Evolutionary conservation across 2,329 filamentous ascomycete species (phyloP).

Genomic region (Plenodomus tracheiphilus): DNA sequence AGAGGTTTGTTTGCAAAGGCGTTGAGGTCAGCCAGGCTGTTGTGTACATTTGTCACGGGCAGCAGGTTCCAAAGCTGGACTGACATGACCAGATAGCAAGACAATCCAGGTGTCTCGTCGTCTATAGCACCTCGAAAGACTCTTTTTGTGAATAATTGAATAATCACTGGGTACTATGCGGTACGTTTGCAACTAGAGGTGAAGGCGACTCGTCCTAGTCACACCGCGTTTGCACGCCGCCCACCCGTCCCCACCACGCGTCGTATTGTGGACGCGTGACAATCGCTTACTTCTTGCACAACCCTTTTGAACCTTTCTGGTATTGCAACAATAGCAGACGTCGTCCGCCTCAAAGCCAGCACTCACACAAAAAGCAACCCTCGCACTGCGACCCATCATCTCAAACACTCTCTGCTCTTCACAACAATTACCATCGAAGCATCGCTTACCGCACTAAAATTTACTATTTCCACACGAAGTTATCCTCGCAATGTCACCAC

Average conservation of each 20-base stretch:
- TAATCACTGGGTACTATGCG: too few species aligned
- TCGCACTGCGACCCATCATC: neutral
- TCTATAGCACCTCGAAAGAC: too few species aligned
- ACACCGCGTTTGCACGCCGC: neutral
- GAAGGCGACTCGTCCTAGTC: neutral
- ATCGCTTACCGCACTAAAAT: neutral
- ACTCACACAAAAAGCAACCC: neutral
- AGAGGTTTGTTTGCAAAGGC: neutral
- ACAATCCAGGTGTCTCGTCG: too few species aligned
- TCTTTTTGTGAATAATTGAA: neutral
- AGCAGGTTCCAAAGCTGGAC: neutral
- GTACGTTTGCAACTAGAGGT: neutral
- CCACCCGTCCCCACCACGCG: neutral
- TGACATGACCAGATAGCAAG: too few species aligned
- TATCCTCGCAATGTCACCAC: neutral
- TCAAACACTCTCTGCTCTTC: neutral
- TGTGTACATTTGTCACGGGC: neutral
- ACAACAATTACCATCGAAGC: neutral
- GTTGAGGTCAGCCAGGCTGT: neutral
- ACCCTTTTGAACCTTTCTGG: neutral
- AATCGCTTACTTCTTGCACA: neutral
- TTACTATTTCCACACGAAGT: neutral
- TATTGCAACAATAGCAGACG: neutral
- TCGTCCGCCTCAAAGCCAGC: neutral
- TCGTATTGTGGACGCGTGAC: neutral